Conservation (phyloP, 345 rosid species). For the Garcia nutans region DNA sequence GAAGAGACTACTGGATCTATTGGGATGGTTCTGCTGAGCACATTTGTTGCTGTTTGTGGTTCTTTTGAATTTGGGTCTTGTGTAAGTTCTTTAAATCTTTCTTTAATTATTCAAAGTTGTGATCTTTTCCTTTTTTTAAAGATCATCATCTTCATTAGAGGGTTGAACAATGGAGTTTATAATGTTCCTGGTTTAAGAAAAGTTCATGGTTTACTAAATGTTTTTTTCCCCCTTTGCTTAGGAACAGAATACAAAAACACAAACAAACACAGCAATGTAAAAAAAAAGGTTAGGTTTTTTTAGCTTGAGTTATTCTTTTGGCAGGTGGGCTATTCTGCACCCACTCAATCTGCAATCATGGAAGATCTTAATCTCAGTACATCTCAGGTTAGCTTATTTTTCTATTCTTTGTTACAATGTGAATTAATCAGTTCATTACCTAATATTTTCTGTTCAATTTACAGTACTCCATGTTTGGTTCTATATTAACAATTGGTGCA, state of each 20-base stretch:
- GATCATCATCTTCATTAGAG: not conserved
- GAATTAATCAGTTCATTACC: no score
- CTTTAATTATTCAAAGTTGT: not conserved
- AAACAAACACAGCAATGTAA: slow-evolving; percentile 11
- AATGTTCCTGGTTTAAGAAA: slow-evolving; percentile 24
- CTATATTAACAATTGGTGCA: slow-evolving; percentile 91
- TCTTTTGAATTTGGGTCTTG: slow-evolving; percentile 91
- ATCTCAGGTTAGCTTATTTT: slow-evolving; percentile 51
- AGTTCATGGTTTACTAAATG: slow-evolving; percentile 35
- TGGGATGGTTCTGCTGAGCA: slow-evolving; percentile 66
- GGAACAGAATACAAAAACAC: slow-evolving; percentile 23
- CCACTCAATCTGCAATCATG: slow-evolving; percentile 76
- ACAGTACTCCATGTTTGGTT: slow-evolving; percentile 93
- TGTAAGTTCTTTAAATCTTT: slow-evolving; percentile 46
- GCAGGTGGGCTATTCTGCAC: slow-evolving; percentile 97
- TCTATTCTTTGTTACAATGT: not conserved
- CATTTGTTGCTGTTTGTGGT: slow-evolving; percentile 82
- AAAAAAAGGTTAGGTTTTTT: slow-evolving; percentile 29
- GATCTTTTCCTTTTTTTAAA: not conserved
- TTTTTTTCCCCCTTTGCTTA: slow-evolving; percentile 16
- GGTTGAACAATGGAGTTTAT: not conserved
- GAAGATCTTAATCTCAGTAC: slow-evolving; percentile 76
- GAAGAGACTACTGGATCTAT: slow-evolving; percentile 42
- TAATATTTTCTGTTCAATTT: not conserved
- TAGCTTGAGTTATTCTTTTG: slow-evolving; percentile 47